Evolutionary conservation across 345 rosid genomes (phyloP).

Genomic region (Melastoma malabathricum): DNA sequence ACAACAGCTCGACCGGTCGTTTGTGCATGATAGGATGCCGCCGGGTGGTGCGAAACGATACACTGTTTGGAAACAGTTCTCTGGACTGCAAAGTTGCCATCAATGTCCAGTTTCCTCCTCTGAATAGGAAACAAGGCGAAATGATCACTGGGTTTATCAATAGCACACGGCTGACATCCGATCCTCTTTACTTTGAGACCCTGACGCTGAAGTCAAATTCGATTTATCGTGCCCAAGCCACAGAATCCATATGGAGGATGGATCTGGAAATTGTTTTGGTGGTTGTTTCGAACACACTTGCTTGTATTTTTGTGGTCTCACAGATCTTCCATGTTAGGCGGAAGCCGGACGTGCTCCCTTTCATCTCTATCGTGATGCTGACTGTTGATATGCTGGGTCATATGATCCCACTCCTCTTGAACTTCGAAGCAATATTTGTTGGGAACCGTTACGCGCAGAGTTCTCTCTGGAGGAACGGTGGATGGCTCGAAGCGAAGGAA

Average conservation of each 20-base stretch:
- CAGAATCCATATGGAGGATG: conserved; percentile 75
- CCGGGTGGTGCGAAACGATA: conserved; percentile 12
- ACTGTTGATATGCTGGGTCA: conserved; percentile 51
- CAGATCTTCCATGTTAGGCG: conserved; percentile 70
- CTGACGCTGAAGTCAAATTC: conserved; percentile 50
- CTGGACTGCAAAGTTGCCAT: conserved; percentile 52
- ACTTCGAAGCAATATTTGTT: conserved; percentile 64
- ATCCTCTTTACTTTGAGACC: conserved; percentile 45
- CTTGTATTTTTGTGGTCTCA: conserved; percentile 53
- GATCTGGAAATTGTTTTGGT: conserved; percentile 77
- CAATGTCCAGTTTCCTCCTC: conserved; percentile 37
- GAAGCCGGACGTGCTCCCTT: conserved; percentile 57
- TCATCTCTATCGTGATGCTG: conserved; percentile 56
- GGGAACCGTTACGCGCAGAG: conserved; percentile 30
- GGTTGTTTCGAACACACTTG: conserved; percentile 54
- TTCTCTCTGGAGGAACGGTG: conserved; percentile 51
- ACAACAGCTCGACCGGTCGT: conserved; percentile 43
- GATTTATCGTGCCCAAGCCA: conserved; percentile 41
- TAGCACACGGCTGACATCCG: conserved; percentile 46
- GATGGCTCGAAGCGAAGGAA: conserved; percentile 83
- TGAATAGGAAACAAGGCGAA: conserved; percentile 31
- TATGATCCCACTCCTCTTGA: conserved; percentile 66
- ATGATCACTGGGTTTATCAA: conserved; percentile 52
- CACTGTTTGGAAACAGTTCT: conserved; percentile 13
- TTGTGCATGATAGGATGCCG: conserved; percentile 87